Base-by-base conservation (phyloP, 164 flowering plant species). In the Nelumbo lutea region DNA sequence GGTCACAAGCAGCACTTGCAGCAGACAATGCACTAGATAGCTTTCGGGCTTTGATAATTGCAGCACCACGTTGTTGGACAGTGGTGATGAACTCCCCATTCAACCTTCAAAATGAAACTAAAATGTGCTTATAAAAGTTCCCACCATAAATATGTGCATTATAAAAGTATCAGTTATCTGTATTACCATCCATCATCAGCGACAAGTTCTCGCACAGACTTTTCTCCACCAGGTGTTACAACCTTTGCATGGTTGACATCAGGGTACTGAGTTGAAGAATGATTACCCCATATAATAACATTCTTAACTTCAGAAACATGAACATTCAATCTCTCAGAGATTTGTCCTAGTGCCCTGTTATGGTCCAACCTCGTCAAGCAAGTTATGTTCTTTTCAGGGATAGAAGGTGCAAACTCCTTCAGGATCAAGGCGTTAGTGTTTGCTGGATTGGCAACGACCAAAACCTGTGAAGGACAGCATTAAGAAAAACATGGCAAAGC, bases 51-150 rank as follows among this genome's bases (percentile, higher is more conserved):
- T 96, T 90, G 80, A 96, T 96, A 65, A 96, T 96, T 46, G 99
- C 99, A 80, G 98, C 98, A 77, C 99, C 99, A 72, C 99, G 96
- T 75, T 96, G 99, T 76, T 96, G 99, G 53, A 96, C 99, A 46
- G 88, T 90, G 42, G 84, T 68, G 4, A 96, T 96, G 77, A 96
- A 96, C 40, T 86, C 99, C 68, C 84, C 87, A 55, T 75, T 87
- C 88, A 96, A 86, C 99, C 99, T 95, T 70, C 55, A 69, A 46
- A 1, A 68, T n/a, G 27, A 38, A 67, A 13, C 11, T 56, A 6
- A 2, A 41, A 15, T 59, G 14, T 58, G 64, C 42, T 40, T 13
- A 9, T 11, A 63, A 6, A 42, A 1, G 4, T 13, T n/a, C 40
- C 27, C 48, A 45, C 9, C 5, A 8, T 13, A 0, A 58, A 38